Base-by-base conservation (phyloP, 176 grass and related monocot genomes). In the Alloteropsis semialata region DNA sequence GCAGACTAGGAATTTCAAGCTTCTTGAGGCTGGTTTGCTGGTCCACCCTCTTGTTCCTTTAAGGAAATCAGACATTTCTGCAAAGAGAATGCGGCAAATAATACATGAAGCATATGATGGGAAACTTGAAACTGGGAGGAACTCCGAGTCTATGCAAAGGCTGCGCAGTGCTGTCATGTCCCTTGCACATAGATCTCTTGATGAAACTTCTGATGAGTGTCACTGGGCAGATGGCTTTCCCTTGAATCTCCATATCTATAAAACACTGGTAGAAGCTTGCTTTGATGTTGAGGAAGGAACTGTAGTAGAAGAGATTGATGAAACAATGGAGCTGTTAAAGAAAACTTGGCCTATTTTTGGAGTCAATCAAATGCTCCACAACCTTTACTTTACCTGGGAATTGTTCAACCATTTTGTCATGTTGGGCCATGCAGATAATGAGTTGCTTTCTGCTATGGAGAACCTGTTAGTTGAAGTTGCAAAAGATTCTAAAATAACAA, bases 191-290 rank as follows among this genome's bases (percentile, higher is more conserved):
- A 89, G 87, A 80, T 79, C 91, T 36, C 79, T 91, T 43, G 76
- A 82, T 53, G 91, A 85, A 76, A 86, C 65, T 86, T 87, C 89
- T 28, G 89, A 95, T 72, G 78, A 41, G 63, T 95, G 82, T 34
- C 96, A 98, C 67, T 98, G 92, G 92, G 92, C 85, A n/a, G 96
- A 95, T 90, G 96, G 96, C 37, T 89, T 89, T 78, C 92, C 96
- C 18, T 78, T 98, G 46, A 98, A 98, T 86, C 82, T 98, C 19
- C 88, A 93, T 83, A 86, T 95, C 72, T 98, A 95, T 38, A 87
- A 95, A 72, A 93, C 77, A 82, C 86, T 93, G 58, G 16, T 95
- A 42, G 92, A 95, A 79, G 69, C 91, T 91, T 95, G 92, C 91
- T 95, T 98, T 81, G 79, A 95, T 79, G 67, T 60, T 60, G 85